A percentile compares a stretch with the other conserved stretches of the same genome.
phyloP scores from a whole-genome alignment of 1,284 basidiomycete species.

The Apiotrichum sp. region DNA sequence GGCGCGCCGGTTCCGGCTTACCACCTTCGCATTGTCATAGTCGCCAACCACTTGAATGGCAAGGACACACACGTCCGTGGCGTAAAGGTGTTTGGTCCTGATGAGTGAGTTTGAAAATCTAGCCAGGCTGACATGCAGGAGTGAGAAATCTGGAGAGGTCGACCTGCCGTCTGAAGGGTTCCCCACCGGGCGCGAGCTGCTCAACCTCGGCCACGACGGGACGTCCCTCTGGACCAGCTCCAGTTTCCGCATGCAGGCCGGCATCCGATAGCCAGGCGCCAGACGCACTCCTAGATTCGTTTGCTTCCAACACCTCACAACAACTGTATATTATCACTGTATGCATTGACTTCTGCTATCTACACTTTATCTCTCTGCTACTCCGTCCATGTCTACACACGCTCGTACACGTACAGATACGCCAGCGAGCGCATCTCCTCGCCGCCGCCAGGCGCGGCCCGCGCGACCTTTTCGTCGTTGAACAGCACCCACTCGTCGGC shows the following conservation, averaged over 20 bases:
- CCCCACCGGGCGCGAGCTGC: constrained; percentile 17
- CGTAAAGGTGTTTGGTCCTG: constrained; percentile 73
- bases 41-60: constrained; percentile 94
- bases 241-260: constrained; percentile 68
- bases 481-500: constrained; percentile 74
- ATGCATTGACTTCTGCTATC: not conserved
- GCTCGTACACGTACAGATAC: constrained; percentile 84
- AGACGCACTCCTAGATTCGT: not conserved
- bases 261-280: constrained; percentile 51
- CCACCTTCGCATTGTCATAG: constrained; percentile 81
- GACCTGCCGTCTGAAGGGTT: constrained; percentile 3
- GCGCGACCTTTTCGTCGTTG: constrained; percentile 94
- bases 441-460: constrained; percentile 56
- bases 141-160: not conserved
- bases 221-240: constrained; percentile 53
- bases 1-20: constrained; percentile 77
- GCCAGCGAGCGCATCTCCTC: constrained; percentile 70
- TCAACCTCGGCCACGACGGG: constrained; percentile 43
- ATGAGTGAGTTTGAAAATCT: constrained; percentile 56
- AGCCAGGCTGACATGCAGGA: constrained; percentile 50
- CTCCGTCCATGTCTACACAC: constrained; percentile 26
- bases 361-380: no score
- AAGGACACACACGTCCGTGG: constrained; percentile 98
- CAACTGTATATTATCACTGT: not conserved
- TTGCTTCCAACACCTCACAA: not conserved